phyloP scores from a whole-genome alignment of 176 grass and related monocot genomes.

The Otatea glauca region DNA sequence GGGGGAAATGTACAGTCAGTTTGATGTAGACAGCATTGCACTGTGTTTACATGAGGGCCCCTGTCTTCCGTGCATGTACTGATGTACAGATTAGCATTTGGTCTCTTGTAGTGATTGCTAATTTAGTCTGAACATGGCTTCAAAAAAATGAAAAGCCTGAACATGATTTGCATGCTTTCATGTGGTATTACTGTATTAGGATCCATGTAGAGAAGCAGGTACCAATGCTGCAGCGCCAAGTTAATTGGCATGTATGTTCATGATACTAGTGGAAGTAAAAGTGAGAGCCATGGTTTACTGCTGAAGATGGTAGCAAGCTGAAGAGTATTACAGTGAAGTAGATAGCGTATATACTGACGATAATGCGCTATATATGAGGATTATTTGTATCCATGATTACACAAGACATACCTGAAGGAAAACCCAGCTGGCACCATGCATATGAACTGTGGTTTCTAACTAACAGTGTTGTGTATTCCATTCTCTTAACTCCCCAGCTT shows the following conservation, averaged over 20 bases:
- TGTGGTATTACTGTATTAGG: background rate
- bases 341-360: too few relatives aligned
- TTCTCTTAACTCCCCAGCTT: too few relatives aligned
- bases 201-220: constrained; percentile 5
- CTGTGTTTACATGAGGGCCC: constrained; percentile 29
- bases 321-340: too few relatives aligned
- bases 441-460: too few relatives aligned
- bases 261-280: background rate
- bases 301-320: too few relatives aligned
- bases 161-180: constrained; percentile 18
- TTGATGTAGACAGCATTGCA: background rate
- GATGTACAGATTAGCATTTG: constrained; percentile 22
- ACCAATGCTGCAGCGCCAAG: background rate
- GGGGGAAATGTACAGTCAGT: background rate
- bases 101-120: constrained; percentile 15
- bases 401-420: too few relatives aligned
- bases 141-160: background rate
- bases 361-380: too few relatives aligned
- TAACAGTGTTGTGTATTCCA: too few relatives aligned
- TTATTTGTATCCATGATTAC: too few relatives aligned
- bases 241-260: background rate
- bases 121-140: background rate
- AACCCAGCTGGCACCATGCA: too few relatives aligned
- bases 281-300: too few relatives aligned
- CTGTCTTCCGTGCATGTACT: background rate